Evolutionary conservation across 805 yeast genomes (phyloP), one percentile per base, ranked within the genome.

Genomic region (Spathaspora girioi): DNA sequence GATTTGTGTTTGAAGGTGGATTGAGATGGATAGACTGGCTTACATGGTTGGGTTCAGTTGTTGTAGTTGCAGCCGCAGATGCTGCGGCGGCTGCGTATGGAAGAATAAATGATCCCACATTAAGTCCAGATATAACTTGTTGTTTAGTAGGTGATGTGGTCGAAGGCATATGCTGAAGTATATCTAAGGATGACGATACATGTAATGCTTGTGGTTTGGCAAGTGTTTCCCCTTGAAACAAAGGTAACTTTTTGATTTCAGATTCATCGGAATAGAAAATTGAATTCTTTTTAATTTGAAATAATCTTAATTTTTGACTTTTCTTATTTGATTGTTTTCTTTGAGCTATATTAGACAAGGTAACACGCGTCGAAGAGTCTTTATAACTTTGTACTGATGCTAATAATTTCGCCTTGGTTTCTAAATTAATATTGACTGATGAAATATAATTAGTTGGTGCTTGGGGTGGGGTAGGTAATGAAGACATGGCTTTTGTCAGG

Each of bases 271-370:
- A 12, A 43, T 70, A 68, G 58, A 62, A 70, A n/a, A 64, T 58
- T 35, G 73, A 66, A 54, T 62, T 61, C 48, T 66, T 65, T 56
- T 70, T 73, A 52, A 74, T 71, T 54, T 72, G 68, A 56, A 64
- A 73, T 48, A 74, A 63, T 52, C 65, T 68, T 56, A 74, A 62
- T 53, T 58, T 62, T 46, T 62, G 60, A 31, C 40, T 51, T 23
- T 45, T 50, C 23, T 46, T 43, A 17, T 50, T 50, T 10, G 48
- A 29, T 19, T 51, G 56, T 47, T 56, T 59, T 32, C 58, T 61
- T 38, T 54, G 55, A 42, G 63, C 60, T 40, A 68, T 65, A 48
- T 59, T 57, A 14, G 66, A 56, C 44, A 64, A 59, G 11, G 65
- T 55, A 4, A 63, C 19, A 10, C 29, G 47, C 6, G 49, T 38